These are phyloP conservation scores for Wickerhamomyces ciferrii DNA, from an alignment of 805 yeast species.

Conservation along the genomic window DNA sequence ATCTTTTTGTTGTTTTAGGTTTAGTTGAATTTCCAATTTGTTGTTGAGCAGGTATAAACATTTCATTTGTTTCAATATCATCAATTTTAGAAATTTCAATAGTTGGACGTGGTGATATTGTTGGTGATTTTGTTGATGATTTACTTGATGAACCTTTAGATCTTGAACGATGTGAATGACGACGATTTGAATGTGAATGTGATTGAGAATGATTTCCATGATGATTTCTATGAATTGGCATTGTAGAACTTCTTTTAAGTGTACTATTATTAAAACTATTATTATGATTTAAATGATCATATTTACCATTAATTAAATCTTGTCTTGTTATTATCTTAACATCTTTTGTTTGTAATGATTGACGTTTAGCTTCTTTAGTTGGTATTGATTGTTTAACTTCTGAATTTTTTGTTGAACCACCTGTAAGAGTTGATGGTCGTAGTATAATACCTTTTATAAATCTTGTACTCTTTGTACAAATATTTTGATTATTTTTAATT, in stretches of 20 bases:
- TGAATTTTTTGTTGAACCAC: not conserved
- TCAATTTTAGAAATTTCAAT: not conserved
- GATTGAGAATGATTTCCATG: not conserved
- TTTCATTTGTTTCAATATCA: not conserved
- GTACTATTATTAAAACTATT: not conserved
- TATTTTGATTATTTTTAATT: not conserved
- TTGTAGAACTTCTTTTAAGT: not conserved
- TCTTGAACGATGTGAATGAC: not conserved
- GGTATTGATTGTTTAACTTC: no score
- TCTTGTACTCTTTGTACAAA: not conserved
- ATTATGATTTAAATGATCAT: not conserved
- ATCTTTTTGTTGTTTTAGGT: not conserved
- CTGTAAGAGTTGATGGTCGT: not conserved
- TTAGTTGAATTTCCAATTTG: not conserved
- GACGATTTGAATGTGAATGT: not conserved
- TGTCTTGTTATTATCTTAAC: conserved; percentile 21
- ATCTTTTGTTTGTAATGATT: conserved; percentile 13
- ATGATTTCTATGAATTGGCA: not conserved
- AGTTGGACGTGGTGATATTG: not conserved
- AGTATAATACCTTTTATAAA: not conserved
- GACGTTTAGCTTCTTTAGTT: not conserved
- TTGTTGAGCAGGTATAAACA: not conserved
- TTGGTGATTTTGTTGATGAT: not conserved
- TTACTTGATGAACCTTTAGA: not conserved
- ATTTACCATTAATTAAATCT: conserved; percentile 13